These are phyloP conservation scores for Apiotrichum veenhuisii DNA, from an alignment of 1,284 basidiomycete species.

Conservation along the genomic window DNA sequence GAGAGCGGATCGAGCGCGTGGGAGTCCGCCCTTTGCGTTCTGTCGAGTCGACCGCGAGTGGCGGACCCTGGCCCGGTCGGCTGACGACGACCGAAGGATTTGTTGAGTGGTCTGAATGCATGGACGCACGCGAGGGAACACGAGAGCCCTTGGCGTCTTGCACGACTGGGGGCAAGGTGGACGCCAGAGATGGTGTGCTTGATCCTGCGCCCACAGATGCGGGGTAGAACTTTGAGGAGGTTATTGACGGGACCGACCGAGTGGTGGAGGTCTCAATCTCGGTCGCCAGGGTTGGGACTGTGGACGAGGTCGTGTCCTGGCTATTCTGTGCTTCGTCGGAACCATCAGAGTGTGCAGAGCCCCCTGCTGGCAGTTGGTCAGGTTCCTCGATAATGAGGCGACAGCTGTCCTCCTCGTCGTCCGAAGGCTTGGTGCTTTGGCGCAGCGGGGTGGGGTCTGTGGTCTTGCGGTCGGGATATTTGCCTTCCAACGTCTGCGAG, in stretches of 20 bases:
- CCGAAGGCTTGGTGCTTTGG: not conserved
- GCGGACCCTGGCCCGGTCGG: not conserved
- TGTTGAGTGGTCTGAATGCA: not conserved
- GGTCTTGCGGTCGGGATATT: not conserved
- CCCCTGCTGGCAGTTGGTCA: not conserved
- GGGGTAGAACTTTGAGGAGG: not conserved
- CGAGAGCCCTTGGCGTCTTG: not conserved
- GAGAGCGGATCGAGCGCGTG: conserved; percentile 22
- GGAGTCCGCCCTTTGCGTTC: conserved; percentile 38
- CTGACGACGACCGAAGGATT: not conserved
- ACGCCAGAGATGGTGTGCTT: not conserved
- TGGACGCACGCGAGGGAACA: not conserved
- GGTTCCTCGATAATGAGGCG: conserved; percentile 8
- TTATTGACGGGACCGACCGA: not conserved
- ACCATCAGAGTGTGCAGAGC: not conserved
- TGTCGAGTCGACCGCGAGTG: no score
- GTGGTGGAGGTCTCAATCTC: not conserved
- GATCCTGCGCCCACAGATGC: not conserved
- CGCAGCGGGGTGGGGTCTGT: not conserved
- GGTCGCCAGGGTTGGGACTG: not conserved
- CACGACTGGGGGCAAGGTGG: no score
- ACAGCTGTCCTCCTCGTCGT: not conserved
- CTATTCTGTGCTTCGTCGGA: no score
- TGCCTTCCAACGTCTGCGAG: not conserved
- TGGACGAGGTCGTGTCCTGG: not conserved